Base-by-base conservation (phyloP, 2,329 filamentous ascomycete species). In the Knufia fluminis region DNA sequence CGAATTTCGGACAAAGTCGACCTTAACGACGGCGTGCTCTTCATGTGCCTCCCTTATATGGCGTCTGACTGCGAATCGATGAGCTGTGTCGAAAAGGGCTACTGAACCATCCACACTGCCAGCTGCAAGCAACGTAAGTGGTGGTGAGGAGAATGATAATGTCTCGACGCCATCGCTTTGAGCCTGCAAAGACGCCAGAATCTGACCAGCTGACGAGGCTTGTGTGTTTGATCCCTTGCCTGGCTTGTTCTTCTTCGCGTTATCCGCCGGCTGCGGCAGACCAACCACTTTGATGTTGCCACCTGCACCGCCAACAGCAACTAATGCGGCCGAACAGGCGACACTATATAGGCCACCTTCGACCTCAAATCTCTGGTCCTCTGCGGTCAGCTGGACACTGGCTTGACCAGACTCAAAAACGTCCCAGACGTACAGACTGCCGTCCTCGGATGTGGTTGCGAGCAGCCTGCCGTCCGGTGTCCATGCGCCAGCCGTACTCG, bases 261-360 rank as follows among this genome's bases (percentile, higher is more conserved):
- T 70, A 42, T 66, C 68, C 4, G 71, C 56, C 19, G 52, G 28
- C 20, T 87, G 79, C 1, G 92, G 92, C 1, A 98, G 75, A 2
- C 87, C 85, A 38, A 97, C 78, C 54, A 97, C 79, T 60, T 85
- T 86, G 65, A 97, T 85, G 53, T 86, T 78, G 23, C 92, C 92
- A 50, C 83, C 86, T 1, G 88, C 90, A 52, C 92, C 92, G 50
- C 92, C 92, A 0, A 88, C 86, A 0, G 87, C 91, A 1, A 89
- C 80, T 55, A 94, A 84, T 0, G 83, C 73, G 33, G 87, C 85
- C 4, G 91, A 84, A 56, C 96, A 73, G 16, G 86, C 88, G 31
- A 96, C 79, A 33, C 85, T 88, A 76, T 89, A 97, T 1, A 98
- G 74, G 0, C 92, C 92, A 20, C 91, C 92, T 51, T 95, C 86